Evolutionary conservation across 2,329 filamentous ascomycete genomes (phyloP).

Genomic region (Penicillium sp.): DNA sequence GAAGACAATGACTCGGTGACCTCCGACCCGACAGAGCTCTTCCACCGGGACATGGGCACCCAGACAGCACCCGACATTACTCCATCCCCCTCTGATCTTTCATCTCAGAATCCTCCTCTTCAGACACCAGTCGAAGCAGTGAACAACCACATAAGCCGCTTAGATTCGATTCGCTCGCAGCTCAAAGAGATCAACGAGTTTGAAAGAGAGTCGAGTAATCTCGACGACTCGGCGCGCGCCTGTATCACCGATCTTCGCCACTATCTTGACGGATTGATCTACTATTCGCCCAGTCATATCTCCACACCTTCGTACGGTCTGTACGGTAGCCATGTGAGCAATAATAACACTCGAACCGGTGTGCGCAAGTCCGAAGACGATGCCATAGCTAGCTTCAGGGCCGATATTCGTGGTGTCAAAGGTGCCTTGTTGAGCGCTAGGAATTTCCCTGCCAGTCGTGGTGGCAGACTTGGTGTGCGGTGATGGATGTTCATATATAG

Average conservation of each 20-base stretch:
- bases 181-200: constrained; percentile 45
- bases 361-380: constrained; percentile 48
- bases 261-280: constrained; percentile 49
- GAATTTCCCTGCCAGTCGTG: constrained; percentile 50
- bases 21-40: constrained; percentile 60
- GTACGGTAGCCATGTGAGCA: constrained; percentile 28
- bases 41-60: constrained; percentile 58
- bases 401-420: constrained; percentile 59
- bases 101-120: no score
- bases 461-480: constrained; percentile 20
- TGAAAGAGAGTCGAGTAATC: constrained; percentile 32
- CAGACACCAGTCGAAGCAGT: constrained; percentile 25
- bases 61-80: constrained; percentile 50
- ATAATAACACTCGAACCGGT: constrained; percentile 16
- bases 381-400: constrained; percentile 54
- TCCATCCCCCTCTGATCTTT: no score
- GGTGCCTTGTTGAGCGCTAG: constrained; percentile 59
- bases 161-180: constrained; percentile 50
- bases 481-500: background rate
- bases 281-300: constrained; percentile 30
- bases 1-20: constrained; percentile 47
- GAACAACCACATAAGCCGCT: constrained; percentile 40
- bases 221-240: constrained; percentile 32
- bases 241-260: constrained; percentile 45
- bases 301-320: constrained; percentile 30